Evolutionary conservation across 2,329 filamentous ascomycete genomes (phyloP).

Genomic region (Sporothrix schenckii): DNA sequence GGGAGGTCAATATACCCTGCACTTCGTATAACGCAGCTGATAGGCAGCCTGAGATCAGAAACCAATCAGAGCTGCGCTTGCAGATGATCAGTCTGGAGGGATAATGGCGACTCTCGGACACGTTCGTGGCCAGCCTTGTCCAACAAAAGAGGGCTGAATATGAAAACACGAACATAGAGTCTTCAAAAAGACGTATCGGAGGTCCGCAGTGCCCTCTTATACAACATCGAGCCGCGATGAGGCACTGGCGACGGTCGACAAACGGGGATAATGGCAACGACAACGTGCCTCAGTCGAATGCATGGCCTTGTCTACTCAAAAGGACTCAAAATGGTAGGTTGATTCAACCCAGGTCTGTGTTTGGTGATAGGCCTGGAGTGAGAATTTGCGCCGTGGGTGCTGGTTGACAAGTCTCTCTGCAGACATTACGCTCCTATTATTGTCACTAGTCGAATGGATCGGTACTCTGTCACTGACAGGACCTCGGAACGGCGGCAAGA

Average conservation of each 20-base stretch:
- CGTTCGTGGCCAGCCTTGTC: not conserved
- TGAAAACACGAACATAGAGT: not conserved
- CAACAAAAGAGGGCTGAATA: not conserved
- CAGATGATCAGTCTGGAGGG: constrained; percentile 3
- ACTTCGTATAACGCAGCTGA: not conserved
- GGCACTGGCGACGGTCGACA: not conserved
- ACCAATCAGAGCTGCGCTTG: not conserved
- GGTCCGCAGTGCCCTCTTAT: not conserved
- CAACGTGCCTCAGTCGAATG: not conserved
- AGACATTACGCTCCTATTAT: not conserved
- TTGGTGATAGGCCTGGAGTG: not conserved
- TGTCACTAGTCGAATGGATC: not conserved
- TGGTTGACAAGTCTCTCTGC: not conserved
- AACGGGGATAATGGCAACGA: not conserved
- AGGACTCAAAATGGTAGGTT: too few species aligned
- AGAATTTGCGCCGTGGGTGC: not conserved
- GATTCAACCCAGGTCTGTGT: not conserved
- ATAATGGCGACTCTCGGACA: not conserved
- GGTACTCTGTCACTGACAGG: not conserved
- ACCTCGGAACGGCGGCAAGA: constrained; percentile 3
- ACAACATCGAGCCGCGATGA: not conserved
- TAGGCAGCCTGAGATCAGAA: constrained; percentile 7
- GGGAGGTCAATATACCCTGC: not conserved
- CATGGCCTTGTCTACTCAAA: not conserved
- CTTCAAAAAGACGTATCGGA: not conserved